These are phyloP conservation scores for Graphilbum ipis-grandicollis DNA, from an alignment of 2,329 filamentous ascomycete genomes.

Conservation along the genomic window DNA sequence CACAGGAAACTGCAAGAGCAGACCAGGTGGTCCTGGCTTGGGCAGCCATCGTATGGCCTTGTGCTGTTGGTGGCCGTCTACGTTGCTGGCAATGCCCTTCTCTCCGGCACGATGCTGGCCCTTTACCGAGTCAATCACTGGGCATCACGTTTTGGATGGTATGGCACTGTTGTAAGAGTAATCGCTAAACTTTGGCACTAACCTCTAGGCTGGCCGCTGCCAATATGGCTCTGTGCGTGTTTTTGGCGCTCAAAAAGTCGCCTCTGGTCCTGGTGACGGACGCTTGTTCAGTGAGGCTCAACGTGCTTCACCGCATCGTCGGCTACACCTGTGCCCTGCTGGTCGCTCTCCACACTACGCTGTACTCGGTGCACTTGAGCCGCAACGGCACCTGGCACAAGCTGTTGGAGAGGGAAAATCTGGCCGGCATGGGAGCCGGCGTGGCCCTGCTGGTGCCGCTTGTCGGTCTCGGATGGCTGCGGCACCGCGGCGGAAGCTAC, in stretches of 20 bases:
- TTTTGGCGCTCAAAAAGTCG: slow-evolving; percentile 30
- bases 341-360: slow-evolving; percentile 18
- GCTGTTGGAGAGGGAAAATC: slow-evolving; percentile 14
- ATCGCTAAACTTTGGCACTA: not conserved
- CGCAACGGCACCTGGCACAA: slow-evolving; percentile 7
- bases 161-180: not conserved
- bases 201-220: slow-evolving; percentile 23
- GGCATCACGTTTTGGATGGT: not conserved
- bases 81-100: not conserved
- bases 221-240: slow-evolving; percentile 27
- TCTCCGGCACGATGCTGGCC: not conserved
- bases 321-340: slow-evolving; percentile 23
- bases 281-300: slow-evolving; percentile 28
- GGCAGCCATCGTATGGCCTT: not conserved
- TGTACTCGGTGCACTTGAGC: slow-evolving; percentile 17
- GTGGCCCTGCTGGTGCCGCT: slow-evolving; percentile 19
- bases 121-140: not conserved
- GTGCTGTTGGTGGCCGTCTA: not conserved
- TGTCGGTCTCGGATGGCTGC: slow-evolving; percentile 14
- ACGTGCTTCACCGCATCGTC: slow-evolving; percentile 25
- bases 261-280: slow-evolving; percentile 23
- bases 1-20: too few relatives aligned
- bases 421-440: slow-evolving; percentile 19
- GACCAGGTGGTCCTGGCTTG: not conserved
- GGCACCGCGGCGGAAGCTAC: slow-evolving; percentile 19